Evolutionary conservation across 2,329 filamentous ascomycete genomes (phyloP).

Genomic region (Alternaria sp.): DNA sequence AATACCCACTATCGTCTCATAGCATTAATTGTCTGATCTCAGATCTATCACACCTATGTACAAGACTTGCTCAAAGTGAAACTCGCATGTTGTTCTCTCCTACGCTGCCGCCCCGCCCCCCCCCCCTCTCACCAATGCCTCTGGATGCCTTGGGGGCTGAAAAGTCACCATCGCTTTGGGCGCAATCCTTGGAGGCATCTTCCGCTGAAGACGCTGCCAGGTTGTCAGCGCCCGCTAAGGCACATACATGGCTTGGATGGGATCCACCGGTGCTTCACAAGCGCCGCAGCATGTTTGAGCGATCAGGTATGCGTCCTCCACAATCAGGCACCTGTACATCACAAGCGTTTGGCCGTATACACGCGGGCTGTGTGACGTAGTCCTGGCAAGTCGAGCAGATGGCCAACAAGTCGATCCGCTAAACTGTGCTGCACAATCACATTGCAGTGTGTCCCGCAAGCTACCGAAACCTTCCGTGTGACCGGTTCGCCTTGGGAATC

Average conservation of each 20-base stretch:
- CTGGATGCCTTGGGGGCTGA: neutral
- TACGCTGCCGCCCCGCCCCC: neutral
- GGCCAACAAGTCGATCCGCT: slow-evolving; percentile 16
- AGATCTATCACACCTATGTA: slow-evolving; percentile 20
- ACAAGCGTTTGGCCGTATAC: slow-evolving; percentile 4
- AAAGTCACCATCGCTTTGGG: neutral
- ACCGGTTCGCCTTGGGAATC: slow-evolving; percentile 21
- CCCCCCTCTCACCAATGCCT: neutral
- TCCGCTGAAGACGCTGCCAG: neutral
- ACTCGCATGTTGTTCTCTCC: slow-evolving; percentile 8
- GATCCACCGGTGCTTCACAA: slow-evolving; percentile 8
- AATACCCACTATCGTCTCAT: slow-evolving; percentile 32
- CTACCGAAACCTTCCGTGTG: slow-evolving; percentile 28
- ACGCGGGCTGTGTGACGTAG: slow-evolving; percentile 26
- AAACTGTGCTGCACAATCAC: slow-evolving; percentile 13
- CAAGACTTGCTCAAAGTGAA: slow-evolving; percentile 18
- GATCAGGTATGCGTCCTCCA: slow-evolving; percentile 12
- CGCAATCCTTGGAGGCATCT: neutral
- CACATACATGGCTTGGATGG: slow-evolving; percentile 9
- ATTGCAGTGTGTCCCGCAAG: slow-evolving; percentile 16
- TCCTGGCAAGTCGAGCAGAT: slow-evolving; percentile 9
- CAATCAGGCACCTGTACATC: slow-evolving; percentile 20
- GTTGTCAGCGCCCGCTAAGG: slow-evolving; percentile 14
- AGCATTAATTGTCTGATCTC: slow-evolving; percentile 34
- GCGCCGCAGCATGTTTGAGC: slow-evolving; percentile 12